Evolutionary conservation across 202 grass and related monocot species (phyloP).

Genomic region (Zoysia matrella): DNA sequence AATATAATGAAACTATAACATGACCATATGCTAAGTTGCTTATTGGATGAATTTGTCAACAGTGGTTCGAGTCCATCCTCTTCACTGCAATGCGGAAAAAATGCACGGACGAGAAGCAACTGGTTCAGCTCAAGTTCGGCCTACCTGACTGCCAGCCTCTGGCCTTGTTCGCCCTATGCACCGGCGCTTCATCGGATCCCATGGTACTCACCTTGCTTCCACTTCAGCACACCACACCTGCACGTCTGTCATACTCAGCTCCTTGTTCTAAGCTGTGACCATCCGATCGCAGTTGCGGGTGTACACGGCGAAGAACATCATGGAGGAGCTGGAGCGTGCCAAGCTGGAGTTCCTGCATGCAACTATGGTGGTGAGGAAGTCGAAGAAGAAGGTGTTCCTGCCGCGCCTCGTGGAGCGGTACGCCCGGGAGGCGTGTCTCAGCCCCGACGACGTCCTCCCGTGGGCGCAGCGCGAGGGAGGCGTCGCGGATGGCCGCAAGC

Average conservation of each 20-base stretch:
- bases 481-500: slow-evolving; percentile 45
- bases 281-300: slow-evolving; percentile 60
- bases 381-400: slow-evolving; percentile 81
- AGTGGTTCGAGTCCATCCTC: slow-evolving; percentile 93
- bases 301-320: slow-evolving; percentile 84
- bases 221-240: neutral
- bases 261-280: neutral
- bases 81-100: slow-evolving; percentile 81
- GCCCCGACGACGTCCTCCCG: slow-evolving; percentile 59
- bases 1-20: neutral
- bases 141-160: slow-evolving; percentile 67
- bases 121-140: slow-evolving; percentile 82
- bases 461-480: slow-evolving; percentile 54
- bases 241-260: neutral
- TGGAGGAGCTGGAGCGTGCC: slow-evolving; percentile 81
- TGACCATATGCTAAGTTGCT: neutral
- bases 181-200: slow-evolving; percentile 88
- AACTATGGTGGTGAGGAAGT: slow-evolving; percentile 67
- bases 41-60: slow-evolving; percentile 7
- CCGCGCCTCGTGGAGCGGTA: slow-evolving; percentile 83
- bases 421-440: slow-evolving; percentile 64
- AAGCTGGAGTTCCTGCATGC: slow-evolving; percentile 89
- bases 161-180: slow-evolving; percentile 81
- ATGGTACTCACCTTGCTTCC: slow-evolving; percentile 46
- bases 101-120: slow-evolving; percentile 75